Conservation (phyloP, 73 alveolate species). For the Symbiodinium natans region DNA sequence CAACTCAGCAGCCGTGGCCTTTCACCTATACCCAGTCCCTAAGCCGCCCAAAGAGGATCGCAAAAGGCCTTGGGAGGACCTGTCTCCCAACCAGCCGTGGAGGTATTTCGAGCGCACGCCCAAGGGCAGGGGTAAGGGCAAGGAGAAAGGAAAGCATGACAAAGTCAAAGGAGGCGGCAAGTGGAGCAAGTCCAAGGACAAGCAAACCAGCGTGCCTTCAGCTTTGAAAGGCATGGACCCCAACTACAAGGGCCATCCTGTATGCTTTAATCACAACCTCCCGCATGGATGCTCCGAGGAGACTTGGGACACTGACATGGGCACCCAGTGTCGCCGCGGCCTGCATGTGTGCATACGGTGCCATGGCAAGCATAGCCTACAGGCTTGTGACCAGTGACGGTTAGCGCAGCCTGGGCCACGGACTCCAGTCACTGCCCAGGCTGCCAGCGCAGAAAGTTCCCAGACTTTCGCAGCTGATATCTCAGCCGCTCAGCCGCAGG, state of each 20-base stretch:
- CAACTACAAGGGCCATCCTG: not conserved
- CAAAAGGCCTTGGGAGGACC: not conserved
- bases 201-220: not conserved
- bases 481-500: not conserved
- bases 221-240: not conserved
- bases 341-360: not conserved
- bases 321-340: not conserved
- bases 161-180: not conserved
- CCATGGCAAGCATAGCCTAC: not conserved
- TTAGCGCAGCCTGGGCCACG: not conserved
- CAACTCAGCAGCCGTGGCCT: not conserved
- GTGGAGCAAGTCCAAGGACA: not conserved
- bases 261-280: not conserved
- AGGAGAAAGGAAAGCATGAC: not conserved
- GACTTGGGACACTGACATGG: not conserved
- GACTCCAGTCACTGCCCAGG: not conserved
- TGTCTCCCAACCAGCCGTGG: not conserved
- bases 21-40: not conserved
- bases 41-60: not conserved
- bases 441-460: too few relatives aligned
- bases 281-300: not conserved
- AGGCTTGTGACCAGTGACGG: not conserved
- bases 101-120: not conserved
- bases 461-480: too few relatives aligned
- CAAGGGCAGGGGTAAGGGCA: not conserved